These are phyloP conservation scores for Pseudogymnoascus pannorum DNA, from an alignment of 2,329 filamentous ascomycete genomes.

Conservation along the genomic window DNA sequence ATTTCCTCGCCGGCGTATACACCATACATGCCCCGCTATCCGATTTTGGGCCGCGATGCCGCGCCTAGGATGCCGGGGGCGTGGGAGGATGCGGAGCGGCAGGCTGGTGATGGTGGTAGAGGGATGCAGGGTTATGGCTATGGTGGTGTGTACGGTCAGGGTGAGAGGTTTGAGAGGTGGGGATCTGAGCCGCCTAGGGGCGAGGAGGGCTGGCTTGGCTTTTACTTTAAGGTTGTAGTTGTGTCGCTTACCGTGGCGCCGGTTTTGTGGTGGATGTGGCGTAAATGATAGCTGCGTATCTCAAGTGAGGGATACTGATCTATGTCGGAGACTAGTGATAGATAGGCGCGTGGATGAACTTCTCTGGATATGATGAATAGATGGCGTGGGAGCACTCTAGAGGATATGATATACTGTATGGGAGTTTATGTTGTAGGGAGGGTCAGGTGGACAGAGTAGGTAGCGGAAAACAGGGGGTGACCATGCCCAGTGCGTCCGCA, in stretches of 20 bases:
- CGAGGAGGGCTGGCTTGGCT: background rate
- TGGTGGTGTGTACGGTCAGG: background rate
- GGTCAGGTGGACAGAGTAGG: background rate
- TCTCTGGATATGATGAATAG: background rate
- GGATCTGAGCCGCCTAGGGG: background rate
- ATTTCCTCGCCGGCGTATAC: background rate
- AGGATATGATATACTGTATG: background rate
- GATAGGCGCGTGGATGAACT: background rate
- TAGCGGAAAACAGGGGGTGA: constrained; percentile 18
- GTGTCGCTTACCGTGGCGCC: background rate
- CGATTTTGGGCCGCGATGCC: background rate
- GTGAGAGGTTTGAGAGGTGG: background rate
- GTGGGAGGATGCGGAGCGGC: background rate
- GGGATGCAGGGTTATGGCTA: background rate
- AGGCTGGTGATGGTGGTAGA: background rate
- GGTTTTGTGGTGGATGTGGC: background rate
- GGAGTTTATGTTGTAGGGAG: background rate
- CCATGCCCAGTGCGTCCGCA: too few species aligned
- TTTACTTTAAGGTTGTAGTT: background rate
- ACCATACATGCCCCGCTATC: background rate
- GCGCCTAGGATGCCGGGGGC: background rate
- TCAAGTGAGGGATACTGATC: background rate
- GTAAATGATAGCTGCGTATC: background rate
- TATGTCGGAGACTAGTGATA: background rate
- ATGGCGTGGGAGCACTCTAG: background rate